Evolutionary conservation across 768 basidiomycete species (phyloP).

Genomic region (Kwoniella sp.): DNA sequence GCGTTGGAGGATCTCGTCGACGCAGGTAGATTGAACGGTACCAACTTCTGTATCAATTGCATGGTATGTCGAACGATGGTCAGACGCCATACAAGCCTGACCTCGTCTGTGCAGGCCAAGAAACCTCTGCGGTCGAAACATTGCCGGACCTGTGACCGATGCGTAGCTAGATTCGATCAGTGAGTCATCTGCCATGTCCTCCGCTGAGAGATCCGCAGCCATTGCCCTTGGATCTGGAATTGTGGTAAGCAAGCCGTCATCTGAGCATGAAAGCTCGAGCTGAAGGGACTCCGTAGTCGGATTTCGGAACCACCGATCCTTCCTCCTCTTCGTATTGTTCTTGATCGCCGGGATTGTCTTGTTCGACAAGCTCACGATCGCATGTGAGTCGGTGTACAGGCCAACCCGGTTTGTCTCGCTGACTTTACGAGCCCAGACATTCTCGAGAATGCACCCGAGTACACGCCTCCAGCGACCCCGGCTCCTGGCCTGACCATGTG

Average conservation of each 20-base stretch:
- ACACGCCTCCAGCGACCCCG: slow-evolving; percentile 15
- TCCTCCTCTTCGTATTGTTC: slow-evolving; percentile 82
- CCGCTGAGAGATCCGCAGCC: slow-evolving; percentile 54
- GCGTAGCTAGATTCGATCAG: slow-evolving; percentile 89
- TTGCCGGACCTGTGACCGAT: slow-evolving; percentile 84
- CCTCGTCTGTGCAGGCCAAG: slow-evolving; percentile 57
- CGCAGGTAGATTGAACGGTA: slow-evolving; percentile 82
- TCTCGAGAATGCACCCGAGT: slow-evolving; percentile 42
- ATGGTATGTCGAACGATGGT: slow-evolving; percentile 59
- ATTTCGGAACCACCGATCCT: slow-evolving; percentile 88
- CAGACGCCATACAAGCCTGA: neutral
- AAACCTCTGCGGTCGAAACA: slow-evolving; percentile 94
- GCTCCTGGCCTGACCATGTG: slow-evolving; percentile 58
- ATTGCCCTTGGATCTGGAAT: slow-evolving; percentile 99
- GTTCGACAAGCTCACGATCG: slow-evolving; percentile 79
- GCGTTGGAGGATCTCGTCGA: slow-evolving; percentile 86
- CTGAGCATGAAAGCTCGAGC: neutral
- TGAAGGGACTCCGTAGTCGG: slow-evolving; percentile 59
- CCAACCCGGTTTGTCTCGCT: neutral
- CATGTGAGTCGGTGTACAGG: slow-evolving; percentile 58
- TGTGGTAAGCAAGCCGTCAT: slow-evolving; percentile 61
- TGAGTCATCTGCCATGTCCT: slow-evolving; percentile 52
- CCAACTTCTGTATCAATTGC: slow-evolving; percentile 93
- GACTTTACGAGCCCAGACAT: slow-evolving; percentile 35
- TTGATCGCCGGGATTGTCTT: slow-evolving; percentile 73